These are phyloP conservation scores for Solanum okadae DNA, from an alignment of 257 asterid genomes.

Conservation along the genomic window DNA sequence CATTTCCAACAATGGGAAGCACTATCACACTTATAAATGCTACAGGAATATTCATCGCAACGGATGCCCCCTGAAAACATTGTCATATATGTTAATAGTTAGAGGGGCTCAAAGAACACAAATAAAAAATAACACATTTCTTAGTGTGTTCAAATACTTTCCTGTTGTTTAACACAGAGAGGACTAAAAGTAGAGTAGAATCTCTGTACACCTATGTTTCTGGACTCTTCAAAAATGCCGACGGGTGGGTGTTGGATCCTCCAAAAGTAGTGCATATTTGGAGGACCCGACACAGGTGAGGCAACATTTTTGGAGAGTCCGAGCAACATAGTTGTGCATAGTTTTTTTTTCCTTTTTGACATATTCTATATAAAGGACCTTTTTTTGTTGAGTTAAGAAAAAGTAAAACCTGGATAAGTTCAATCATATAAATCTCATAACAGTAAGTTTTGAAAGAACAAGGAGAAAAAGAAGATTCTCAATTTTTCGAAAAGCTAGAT, in stretches of 20 bases:
- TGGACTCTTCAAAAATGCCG: background rate
- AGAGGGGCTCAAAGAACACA: background rate
- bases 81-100: background rate
- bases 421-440: background rate
- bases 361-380: background rate
- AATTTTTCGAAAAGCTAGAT: background rate
- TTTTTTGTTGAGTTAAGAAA: background rate
- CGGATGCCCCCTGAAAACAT: slow-evolving; percentile 61
- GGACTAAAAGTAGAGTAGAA: background rate
- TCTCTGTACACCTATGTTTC: background rate
- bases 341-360: background rate
- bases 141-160: background rate
- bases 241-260: background rate
- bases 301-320: background rate
- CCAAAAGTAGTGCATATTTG: background rate
- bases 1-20: slow-evolving; percentile 84
- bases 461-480: background rate
- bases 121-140: background rate
- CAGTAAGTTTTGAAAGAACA: background rate
- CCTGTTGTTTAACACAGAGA: background rate
- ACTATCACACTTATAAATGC: slow-evolving; percentile 73
- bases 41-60: slow-evolving; percentile 57
- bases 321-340: background rate
- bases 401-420: background rate
- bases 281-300: background rate